Conservation (phyloP, 176 grass and related monocot genomes). For the Bolboschoenus planiculmis region DNA sequence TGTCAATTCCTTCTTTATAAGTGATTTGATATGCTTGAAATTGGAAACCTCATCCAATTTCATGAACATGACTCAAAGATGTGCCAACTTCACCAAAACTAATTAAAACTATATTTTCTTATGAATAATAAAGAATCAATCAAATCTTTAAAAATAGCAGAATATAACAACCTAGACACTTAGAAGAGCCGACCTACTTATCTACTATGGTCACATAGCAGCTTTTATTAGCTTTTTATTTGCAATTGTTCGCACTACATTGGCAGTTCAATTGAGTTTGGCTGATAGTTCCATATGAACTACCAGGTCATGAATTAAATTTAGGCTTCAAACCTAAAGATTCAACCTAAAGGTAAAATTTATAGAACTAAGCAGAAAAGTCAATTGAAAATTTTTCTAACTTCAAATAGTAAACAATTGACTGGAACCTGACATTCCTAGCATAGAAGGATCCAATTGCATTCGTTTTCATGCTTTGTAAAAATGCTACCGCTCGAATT, state of each 20-base stretch:
- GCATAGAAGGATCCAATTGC: background rate
- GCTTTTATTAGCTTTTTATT: background rate
- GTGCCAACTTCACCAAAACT: constrained; percentile 10
- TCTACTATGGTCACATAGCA: background rate
- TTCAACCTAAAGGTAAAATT: background rate
- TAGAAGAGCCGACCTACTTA: background rate
- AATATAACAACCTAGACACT: background rate
- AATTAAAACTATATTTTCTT: constrained; percentile 1
- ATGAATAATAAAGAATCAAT: background rate
- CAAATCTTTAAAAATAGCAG: background rate
- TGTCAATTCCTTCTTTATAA: constrained; percentile 18
- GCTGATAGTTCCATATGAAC: background rate
- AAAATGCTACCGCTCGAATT: background rate
- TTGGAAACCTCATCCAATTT: constrained; percentile 13
- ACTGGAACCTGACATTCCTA: background rate
- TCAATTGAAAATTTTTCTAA: background rate
- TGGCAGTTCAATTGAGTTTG: background rate
- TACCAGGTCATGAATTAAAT: constrained; percentile 1
- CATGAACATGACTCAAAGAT: background rate
- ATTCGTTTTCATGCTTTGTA: background rate
- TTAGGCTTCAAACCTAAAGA: background rate
- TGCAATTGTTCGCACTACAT: background rate
- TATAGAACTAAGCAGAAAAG: background rate
- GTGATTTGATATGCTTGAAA: constrained; percentile 5
- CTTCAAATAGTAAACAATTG: background rate